phyloP scores from a whole-genome alignment of 805 yeast species.

The Grigorovia transvaalensis region DNA sequence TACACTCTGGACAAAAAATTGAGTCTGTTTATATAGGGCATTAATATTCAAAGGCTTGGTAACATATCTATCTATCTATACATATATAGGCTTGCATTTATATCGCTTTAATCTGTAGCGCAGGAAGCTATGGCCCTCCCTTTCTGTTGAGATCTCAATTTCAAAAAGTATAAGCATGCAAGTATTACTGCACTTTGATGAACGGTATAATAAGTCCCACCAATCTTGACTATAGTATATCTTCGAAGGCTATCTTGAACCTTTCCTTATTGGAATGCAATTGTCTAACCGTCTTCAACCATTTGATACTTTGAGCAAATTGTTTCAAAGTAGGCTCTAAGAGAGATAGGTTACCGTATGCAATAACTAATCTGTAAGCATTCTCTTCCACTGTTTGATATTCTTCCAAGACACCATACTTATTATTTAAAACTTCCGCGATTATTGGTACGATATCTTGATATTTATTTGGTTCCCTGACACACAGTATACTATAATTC shows the following conservation, averaged over 20 bases:
- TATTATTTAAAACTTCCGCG: conserved; percentile 21
- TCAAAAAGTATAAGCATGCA: too few species aligned
- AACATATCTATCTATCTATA: too few species aligned
- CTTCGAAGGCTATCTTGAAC: conserved; percentile 12
- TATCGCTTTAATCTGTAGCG: too few species aligned
- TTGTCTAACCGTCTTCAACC: conserved; percentile 19
- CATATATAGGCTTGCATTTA: too few species aligned
- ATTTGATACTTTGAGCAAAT: conserved; percentile 23
- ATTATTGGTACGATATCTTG: conserved; percentile 24
- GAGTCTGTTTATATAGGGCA: too few species aligned
- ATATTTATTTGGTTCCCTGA: conserved; percentile 20
- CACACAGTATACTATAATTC: conserved; percentile 36
- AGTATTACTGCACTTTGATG: too few species aligned
- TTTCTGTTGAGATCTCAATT: too few species aligned
- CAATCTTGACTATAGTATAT: too few species aligned
- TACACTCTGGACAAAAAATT: too few species aligned
- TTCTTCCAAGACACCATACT: conserved; percentile 23
- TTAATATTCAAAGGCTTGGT: too few species aligned
- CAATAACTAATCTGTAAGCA: conserved; percentile 51
- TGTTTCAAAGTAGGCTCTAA: conserved; percentile 25
- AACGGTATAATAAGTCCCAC: too few species aligned
- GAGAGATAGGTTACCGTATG: conserved; percentile 48
- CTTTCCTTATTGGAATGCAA: conserved; percentile 14
- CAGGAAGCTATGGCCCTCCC: too few species aligned
- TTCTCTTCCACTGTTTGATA: conserved; percentile 46